Percentiles rank a stretch among this genome's conserved stretches.
Evolutionary conservation across 2,329 filamentous ascomycete species (phyloP).

Genomic region (Anisogramma anomala): DNA sequence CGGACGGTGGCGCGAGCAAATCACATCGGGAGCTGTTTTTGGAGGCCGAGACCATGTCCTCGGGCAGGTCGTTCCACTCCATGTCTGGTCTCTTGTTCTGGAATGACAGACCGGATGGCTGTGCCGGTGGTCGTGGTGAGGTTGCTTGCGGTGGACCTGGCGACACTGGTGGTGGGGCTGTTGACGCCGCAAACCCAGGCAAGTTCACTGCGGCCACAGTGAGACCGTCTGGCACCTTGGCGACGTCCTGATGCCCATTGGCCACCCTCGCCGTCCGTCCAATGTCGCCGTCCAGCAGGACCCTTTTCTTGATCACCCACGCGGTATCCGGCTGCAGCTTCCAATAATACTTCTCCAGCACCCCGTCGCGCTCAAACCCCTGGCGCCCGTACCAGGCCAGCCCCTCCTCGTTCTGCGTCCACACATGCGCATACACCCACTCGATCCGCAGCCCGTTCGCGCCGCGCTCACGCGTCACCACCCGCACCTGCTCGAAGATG

Average conservation of each 20-base stretch:
- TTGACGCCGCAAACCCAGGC: constrained; percentile 4
- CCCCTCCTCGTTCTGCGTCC: constrained; percentile 54
- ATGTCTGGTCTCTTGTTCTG: constrained; percentile 47
- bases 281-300: constrained; percentile 4
- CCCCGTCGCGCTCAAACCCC: constrained; percentile 41
- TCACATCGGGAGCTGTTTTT: constrained; percentile 15
- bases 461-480: constrained; percentile 20
- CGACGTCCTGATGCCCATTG: neutral
- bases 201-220: constrained; percentile 22
- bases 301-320: constrained; percentile 41
- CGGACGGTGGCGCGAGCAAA: constrained; percentile 23
- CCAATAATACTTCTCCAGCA: constrained; percentile 49
- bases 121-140: constrained; percentile 15
- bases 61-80: constrained; percentile 56
- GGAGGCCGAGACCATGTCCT: constrained; percentile 39
- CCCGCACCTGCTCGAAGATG: constrained; percentile 30
- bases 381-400: constrained; percentile 50
- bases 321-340: constrained; percentile 50
- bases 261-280: neutral
- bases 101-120: constrained; percentile 34
- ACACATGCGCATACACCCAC: constrained; percentile 49
- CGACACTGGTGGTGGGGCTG: constrained; percentile 11
- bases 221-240: constrained; percentile 15
- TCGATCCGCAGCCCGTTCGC: constrained; percentile 3
- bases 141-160: constrained; percentile 1